These are phyloP conservation scores for Solanum chmielewskii DNA, from an alignment of 257 asterid genomes.

Conservation along the genomic window DNA sequence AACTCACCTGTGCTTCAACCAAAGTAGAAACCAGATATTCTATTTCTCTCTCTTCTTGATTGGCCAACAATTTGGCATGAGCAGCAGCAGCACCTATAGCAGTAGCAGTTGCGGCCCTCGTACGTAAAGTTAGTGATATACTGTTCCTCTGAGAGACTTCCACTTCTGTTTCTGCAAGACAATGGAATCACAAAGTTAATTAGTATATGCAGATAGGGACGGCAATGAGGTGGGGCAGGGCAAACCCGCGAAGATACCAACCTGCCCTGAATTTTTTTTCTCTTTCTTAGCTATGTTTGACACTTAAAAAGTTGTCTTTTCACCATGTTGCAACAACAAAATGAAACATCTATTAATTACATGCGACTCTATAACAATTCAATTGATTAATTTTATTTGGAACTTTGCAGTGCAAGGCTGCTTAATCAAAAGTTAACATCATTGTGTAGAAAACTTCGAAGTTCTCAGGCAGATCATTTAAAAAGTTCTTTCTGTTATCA, in stretches of 20 bases:
- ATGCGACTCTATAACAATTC: neutral
- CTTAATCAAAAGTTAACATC: neutral
- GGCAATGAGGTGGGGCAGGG: neutral
- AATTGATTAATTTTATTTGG: neutral
- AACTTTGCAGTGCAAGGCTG: neutral
- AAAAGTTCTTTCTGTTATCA: neutral
- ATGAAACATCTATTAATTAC: neutral
- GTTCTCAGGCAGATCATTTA: neutral
- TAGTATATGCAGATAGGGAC: neutral
- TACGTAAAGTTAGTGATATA: slow-evolving; percentile 57
- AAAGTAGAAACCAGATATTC: slow-evolving; percentile 53
- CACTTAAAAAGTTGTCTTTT: neutral
- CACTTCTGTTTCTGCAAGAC: slow-evolving; percentile 26
- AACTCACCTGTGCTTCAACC: slow-evolving; percentile 66
- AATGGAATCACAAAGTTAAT: neutral
- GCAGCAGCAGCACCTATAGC: slow-evolving; percentile 92
- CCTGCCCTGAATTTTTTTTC: neutral
- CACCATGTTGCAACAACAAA: slow-evolving; percentile 11
- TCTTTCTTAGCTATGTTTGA: neutral
- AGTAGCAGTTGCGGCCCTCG: slow-evolving; percentile 82
- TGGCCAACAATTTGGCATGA: slow-evolving; percentile 80
- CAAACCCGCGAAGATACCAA: neutral
- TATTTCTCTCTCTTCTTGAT: slow-evolving; percentile 81
- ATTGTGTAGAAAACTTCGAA: neutral
- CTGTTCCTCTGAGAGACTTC: slow-evolving; percentile 28